These are phyloP conservation scores for Aspergillus pseudoglaucus DNA, from an alignment of 2,329 filamentous ascomycete species.

Conservation along the genomic window DNA sequence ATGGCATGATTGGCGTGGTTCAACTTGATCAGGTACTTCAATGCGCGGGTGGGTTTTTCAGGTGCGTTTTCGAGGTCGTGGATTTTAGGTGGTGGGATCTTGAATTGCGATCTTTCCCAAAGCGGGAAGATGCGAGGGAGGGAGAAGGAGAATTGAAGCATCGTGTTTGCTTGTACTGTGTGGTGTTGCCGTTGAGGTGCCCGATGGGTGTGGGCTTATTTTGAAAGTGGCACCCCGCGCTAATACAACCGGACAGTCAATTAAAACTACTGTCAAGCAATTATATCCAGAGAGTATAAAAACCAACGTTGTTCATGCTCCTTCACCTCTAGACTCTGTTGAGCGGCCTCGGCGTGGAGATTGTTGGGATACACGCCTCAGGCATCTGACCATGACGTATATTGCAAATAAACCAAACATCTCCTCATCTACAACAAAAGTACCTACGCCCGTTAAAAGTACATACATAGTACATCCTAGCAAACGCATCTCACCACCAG, in stretches of 20 bases:
- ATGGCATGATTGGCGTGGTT: conserved; percentile 90
- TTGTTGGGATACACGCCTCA: background rate
- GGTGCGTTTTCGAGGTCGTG: conserved; percentile 73
- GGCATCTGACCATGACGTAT: conserved; percentile 2
- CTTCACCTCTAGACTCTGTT: too few relatives aligned
- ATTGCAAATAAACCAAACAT: background rate
- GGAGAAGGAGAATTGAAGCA: conserved; percentile 17
- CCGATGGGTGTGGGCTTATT: background rate
- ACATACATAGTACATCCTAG: too few relatives aligned
- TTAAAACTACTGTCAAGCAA: too few relatives aligned
- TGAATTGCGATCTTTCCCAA: conserved; percentile 21
- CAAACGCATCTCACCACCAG: too few relatives aligned
- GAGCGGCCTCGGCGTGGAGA: too few relatives aligned
- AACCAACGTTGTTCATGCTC: too few relatives aligned
- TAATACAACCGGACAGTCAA: too few relatives aligned
- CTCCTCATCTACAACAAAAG: too few relatives aligned
- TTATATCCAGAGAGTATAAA: too few relatives aligned
- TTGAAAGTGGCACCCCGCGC: background rate
- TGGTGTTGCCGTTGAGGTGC: background rate
- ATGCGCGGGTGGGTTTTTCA: conserved; percentile 70
- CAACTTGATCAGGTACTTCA: conserved; percentile 85
- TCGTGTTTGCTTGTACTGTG: conserved; percentile 3
- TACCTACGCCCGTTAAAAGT: too few relatives aligned
- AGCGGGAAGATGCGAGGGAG: conserved; percentile 19
- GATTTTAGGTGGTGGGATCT: conserved; percentile 62